A percentile compares a stretch with the other conserved stretches of the same genome.
These are phyloP conservation scores for Candida cerambycidarum DNA, from an alignment of 805 yeast species.

Conservation along the genomic window DNA sequence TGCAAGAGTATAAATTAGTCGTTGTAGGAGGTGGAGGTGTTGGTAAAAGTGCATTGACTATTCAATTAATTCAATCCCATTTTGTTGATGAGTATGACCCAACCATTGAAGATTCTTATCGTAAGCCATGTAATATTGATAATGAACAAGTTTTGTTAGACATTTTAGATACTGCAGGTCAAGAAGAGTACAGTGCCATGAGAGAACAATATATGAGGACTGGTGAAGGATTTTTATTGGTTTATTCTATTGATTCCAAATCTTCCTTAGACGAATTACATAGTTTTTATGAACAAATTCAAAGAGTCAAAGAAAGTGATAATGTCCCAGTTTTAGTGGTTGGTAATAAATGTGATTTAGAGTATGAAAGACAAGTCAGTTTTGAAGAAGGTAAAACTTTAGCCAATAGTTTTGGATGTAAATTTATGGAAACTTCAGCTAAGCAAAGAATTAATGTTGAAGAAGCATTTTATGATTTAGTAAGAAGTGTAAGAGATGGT, in stretches of 20 bases:
- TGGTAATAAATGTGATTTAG: slow-evolving; percentile 78
- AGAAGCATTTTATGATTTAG: slow-evolving; percentile 72
- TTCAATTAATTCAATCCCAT: slow-evolving; percentile 90
- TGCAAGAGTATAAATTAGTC: slow-evolving; percentile 84
- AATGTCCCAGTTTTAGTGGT: slow-evolving; percentile 77
- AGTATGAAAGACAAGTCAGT: slow-evolving; percentile 71
- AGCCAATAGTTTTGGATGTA: slow-evolving; percentile 65
- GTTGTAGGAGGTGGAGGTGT: slow-evolving; percentile 99
- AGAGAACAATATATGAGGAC: slow-evolving; percentile 92
- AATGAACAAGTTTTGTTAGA: slow-evolving; percentile 74
- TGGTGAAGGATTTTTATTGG: slow-evolving; percentile 90
- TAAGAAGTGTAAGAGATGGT: slow-evolving; percentile 50
- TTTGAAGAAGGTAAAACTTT: slow-evolving; percentile 60
- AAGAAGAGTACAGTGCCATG: slow-evolving; percentile 89
- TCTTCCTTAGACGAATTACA: slow-evolving; percentile 82
- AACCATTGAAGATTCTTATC: slow-evolving; percentile 88
- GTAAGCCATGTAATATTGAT: slow-evolving; percentile 86
- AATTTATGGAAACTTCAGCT: slow-evolving; percentile 90
- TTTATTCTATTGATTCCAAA: slow-evolving; percentile 83
- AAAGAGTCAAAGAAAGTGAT: slow-evolving; percentile 72
- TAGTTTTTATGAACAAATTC: slow-evolving; percentile 74
- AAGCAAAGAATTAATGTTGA: slow-evolving; percentile 89
- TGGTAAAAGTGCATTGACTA: slow-evolving; percentile 95
- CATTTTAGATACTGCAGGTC: slow-evolving; percentile 97
- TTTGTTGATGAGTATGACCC: slow-evolving; percentile 98